Evolutionary conservation across 2,329 filamentous ascomycete species (phyloP).

Genomic region (Apiospora arundinis): DNA sequence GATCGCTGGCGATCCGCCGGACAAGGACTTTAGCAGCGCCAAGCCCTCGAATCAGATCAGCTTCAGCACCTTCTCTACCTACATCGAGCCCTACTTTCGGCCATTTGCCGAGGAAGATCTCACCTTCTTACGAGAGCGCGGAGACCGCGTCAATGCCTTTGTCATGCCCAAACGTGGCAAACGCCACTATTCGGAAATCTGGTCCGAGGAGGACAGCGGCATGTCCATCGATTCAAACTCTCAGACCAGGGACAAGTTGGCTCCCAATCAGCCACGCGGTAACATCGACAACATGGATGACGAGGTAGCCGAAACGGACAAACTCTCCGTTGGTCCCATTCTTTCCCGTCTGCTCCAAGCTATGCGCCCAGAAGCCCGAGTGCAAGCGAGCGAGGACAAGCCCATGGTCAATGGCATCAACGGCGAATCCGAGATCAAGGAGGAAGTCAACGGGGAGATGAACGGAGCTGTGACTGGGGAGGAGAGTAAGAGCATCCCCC

Average conservation of each 20-base stretch:
- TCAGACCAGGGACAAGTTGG: conserved; percentile 67
- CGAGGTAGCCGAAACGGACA: conserved; percentile 84
- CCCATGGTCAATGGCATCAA: conserved; percentile 58
- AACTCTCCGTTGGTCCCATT: conserved; percentile 87
- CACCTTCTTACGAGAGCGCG: conserved; percentile 87
- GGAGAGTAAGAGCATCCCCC: conserved; percentile 57
- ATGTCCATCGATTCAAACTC: conserved; percentile 74
- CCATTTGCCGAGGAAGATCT: conserved; percentile 92
- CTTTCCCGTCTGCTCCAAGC: conserved; percentile 80
- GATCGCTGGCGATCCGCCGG: conserved; percentile 87
- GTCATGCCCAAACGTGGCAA: conserved; percentile 85
- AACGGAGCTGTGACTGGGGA: conserved; percentile 45
- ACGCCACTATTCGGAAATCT: conserved; percentile 86
- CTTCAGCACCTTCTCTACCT: conserved; percentile 90
- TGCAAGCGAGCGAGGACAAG: conserved; percentile 61
- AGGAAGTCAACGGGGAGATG: conserved; percentile 59
- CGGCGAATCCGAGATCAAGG: conserved; percentile 52
- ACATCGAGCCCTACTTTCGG: conserved; percentile 90
- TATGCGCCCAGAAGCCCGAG: conserved; percentile 77
- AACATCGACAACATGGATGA: conserved; percentile 88
- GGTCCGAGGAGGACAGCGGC: conserved; percentile 90
- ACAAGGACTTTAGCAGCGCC: conserved; percentile 93
- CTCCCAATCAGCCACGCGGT: conserved; percentile 83
- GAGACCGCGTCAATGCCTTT: conserved; percentile 84
- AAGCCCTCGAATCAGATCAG: conserved; percentile 95